phyloP scores from a whole-genome alignment of 169 alveolate genomes.

The Plasmodium yoelii region DNA sequence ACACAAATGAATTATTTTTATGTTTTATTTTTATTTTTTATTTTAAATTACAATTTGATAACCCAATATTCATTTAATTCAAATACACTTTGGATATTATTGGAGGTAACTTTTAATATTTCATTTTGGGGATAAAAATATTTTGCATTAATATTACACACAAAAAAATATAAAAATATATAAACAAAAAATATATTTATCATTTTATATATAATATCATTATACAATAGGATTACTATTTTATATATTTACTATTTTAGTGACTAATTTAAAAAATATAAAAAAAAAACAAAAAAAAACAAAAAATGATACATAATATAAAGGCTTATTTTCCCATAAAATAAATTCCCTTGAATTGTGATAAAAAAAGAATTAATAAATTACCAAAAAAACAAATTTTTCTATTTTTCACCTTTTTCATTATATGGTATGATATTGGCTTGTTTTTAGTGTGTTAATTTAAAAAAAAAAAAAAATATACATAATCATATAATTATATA shows the following conservation, averaged over 20 bases:
- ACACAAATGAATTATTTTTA: not conserved
- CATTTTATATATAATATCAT: not conserved
- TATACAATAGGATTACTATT: not conserved
- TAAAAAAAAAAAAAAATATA: too few relatives aligned
- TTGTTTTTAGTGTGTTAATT: too few relatives aligned
- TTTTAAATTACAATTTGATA: conserved; percentile 40
- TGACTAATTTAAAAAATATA: not conserved
- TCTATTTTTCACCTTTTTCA: too few relatives aligned
- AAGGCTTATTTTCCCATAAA: not conserved
- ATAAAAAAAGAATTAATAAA: too few relatives aligned
- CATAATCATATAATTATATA: too few relatives aligned
- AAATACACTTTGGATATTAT: conserved; percentile 9
- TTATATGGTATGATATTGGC: too few relatives aligned
- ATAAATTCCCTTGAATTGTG: too few relatives aligned
- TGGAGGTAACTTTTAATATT: conserved; percentile 25
- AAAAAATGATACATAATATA: not conserved
- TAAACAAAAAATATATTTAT: conserved; percentile 5
- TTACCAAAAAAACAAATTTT: too few relatives aligned
- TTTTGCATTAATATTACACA: conserved; percentile 4
- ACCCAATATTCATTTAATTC: conserved; percentile 37
- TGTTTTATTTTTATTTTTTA: conserved; percentile 15
- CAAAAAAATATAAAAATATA: conserved; percentile 12
- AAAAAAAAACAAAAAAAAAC: not conserved
- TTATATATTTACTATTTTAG: not conserved
- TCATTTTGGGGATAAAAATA: conserved; percentile 42